phyloP scores from a whole-genome alignment of 371 early-diverging fungal genomes.

The Funneliformis caledonium region DNA sequence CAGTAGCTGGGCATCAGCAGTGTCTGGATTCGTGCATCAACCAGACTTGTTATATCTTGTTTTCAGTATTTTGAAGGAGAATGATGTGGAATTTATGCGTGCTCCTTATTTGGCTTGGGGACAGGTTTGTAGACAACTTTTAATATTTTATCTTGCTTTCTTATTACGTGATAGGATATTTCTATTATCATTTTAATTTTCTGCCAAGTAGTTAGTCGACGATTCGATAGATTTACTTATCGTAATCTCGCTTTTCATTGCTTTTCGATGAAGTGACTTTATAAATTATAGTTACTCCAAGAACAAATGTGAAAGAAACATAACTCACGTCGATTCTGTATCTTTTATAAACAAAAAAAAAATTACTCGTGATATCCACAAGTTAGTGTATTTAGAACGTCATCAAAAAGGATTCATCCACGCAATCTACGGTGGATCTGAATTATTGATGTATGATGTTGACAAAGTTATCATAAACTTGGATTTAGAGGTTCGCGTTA shows the following conservation, averaged over 20 bases:
- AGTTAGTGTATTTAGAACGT: slow-evolving; percentile 76
- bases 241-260: slow-evolving; percentile 4
- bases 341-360: not conserved
- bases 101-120: slow-evolving; percentile 86
- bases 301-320: not conserved
- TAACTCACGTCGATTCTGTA: slow-evolving; percentile 8
- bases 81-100: slow-evolving; percentile 74
- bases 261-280: not conserved
- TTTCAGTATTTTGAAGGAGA: slow-evolving; percentile 69
- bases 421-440: slow-evolving; percentile 73
- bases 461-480: slow-evolving; percentile 75
- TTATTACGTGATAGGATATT: not conserved
- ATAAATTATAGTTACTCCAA: not conserved
- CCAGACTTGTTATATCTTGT: slow-evolving; percentile 71
- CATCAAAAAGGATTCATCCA: slow-evolving; percentile 74
- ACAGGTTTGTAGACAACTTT: slow-evolving; percentile 57
- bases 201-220: not conserved
- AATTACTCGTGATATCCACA: slow-evolving; percentile 27
- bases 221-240: not conserved
- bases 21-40: slow-evolving; percentile 59
- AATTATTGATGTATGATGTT: slow-evolving; percentile 79
- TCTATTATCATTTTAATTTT: too few relatives aligned
- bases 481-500: slow-evolving; percentile 59
- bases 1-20: slow-evolving; percentile 55
- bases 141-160: not conserved